phyloP scores from a whole-genome alignment of 768 basidiomycete species.

The Clitopilus hobsonii region DNA sequence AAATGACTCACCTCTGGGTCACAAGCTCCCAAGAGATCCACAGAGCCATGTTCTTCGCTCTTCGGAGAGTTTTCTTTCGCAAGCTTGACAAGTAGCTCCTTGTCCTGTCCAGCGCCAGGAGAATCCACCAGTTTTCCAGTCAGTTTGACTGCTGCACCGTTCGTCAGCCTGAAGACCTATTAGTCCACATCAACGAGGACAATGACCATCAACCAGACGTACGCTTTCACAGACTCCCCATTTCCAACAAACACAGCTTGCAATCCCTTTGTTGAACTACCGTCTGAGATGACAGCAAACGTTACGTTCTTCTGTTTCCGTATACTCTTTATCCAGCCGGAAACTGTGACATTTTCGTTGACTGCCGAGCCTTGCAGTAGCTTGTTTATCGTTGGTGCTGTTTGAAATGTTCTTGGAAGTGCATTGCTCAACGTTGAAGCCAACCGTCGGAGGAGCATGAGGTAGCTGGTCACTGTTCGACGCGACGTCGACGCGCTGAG shows the following conservation, averaged over 20 bases:
- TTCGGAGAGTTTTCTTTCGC: constrained; percentile 3
- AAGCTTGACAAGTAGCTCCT: constrained; percentile 43
- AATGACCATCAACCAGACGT: background rate
- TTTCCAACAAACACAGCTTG: constrained; percentile 69
- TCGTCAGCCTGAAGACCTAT: constrained; percentile 11
- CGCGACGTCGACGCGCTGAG: too few relatives aligned
- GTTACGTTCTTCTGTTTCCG: constrained; percentile 85
- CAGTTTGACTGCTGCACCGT: constrained; percentile 16
- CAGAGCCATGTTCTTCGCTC: constrained; percentile 11
- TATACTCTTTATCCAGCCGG: constrained; percentile 85
- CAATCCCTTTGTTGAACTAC: constrained; percentile 62
- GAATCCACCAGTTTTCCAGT: constrained; percentile 38
- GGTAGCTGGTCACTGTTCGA: too few relatives aligned
- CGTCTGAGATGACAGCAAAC: constrained; percentile 81
- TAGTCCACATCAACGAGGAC: background rate
- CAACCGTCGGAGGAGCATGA: background rate
- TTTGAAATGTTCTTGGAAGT: background rate
- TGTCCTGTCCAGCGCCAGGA: constrained; percentile 40
- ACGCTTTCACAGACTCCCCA: constrained; percentile 24
- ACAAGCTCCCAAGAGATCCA: constrained; percentile 41
- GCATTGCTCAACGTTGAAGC: background rate
- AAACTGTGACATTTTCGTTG: constrained; percentile 35
- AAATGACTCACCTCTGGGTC: constrained; percentile 35
- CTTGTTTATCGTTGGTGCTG: constrained; percentile 24
- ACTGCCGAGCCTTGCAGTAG: constrained; percentile 15